Conservation (phyloP, 192 early-diverging fungal genomes). For the Coemansia sp. region DNA sequence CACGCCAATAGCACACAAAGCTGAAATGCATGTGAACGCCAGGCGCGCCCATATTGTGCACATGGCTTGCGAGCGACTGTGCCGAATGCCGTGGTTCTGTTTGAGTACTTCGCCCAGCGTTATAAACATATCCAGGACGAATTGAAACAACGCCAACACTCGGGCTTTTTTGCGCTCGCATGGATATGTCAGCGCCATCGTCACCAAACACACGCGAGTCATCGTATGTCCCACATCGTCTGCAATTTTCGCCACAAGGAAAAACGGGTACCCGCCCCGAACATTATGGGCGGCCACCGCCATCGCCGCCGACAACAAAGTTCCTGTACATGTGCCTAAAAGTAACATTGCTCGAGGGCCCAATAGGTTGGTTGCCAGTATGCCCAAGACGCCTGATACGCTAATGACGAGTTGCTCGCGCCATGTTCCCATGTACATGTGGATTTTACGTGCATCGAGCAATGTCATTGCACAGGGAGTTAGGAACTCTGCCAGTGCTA, state of each 20-base stretch:
- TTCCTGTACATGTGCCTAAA: background rate
- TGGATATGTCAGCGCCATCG: constrained; percentile 21
- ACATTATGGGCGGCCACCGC: background rate
- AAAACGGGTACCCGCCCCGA: constrained; percentile 1
- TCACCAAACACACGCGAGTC: constrained; percentile 10
- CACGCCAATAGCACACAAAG: background rate
- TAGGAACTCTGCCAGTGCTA: constrained; percentile 3
- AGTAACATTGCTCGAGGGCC: constrained; percentile 12
- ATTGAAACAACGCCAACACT: constrained; percentile 16
- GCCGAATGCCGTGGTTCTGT: background rate
- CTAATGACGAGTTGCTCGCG: constrained; percentile 7
- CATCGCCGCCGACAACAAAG: background rate
- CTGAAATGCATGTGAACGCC: background rate
- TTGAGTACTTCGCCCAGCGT: constrained; percentile 16
- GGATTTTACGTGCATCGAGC: background rate
- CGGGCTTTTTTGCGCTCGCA: constrained; percentile 24
- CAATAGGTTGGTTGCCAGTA: constrained; percentile 10
- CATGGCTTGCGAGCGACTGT: background rate
- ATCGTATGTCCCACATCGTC: constrained; percentile 12
- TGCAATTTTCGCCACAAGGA: background rate
- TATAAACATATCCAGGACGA: constrained; percentile 16
- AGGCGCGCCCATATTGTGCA: constrained; percentile 9
- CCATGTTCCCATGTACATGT: constrained; percentile 14
- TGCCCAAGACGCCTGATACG: constrained; percentile 6
- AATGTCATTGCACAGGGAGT: constrained; percentile 8